Evolutionary conservation across 371 early-diverging fungal species (phyloP).

Genomic region (Mortierella sp.): DNA sequence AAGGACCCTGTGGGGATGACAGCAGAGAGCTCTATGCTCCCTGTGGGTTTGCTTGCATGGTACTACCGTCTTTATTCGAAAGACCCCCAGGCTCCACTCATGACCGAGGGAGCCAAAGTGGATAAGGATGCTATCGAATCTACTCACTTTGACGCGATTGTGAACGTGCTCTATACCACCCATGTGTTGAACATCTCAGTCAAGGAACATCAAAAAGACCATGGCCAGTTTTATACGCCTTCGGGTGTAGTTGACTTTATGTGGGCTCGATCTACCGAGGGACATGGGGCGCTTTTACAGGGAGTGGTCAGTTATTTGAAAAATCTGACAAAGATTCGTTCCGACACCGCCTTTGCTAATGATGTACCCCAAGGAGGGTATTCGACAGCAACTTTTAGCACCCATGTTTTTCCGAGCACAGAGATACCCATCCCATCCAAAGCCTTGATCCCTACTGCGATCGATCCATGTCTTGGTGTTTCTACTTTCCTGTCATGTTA

Average conservation of each 20-base stretch:
- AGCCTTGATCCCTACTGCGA: constrained; percentile 55
- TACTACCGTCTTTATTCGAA: constrained; percentile 29
- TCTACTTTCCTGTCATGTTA: constrained; percentile 69
- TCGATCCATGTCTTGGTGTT: constrained; percentile 74
- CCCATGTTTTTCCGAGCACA: too few species aligned
- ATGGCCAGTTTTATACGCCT: constrained; percentile 76
- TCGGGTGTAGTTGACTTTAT: constrained; percentile 68
- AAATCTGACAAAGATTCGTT: too few species aligned
- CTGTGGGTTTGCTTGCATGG: constrained; percentile 40
- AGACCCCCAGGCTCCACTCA: constrained; percentile 17
- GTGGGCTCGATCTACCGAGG: constrained; percentile 59
- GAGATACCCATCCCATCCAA: neutral
- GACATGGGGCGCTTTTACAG: neutral
- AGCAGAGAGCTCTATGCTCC: constrained; percentile 11
- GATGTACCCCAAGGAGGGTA: neutral
- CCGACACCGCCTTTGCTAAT: neutral
- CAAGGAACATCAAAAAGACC: constrained; percentile 71
- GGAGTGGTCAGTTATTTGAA: too few species aligned
- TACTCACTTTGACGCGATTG: constrained; percentile 35
- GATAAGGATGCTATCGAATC: neutral
- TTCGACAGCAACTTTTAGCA: too few species aligned
- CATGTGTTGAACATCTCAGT: constrained; percentile 61
- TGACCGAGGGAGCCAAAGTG: constrained; percentile 9
- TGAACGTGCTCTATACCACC: constrained; percentile 61
- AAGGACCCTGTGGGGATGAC: neutral